Evolutionary conservation across 352 stramenopile genomes (phyloP), one percentile per base, ranked within the genome.

Genomic region (Globisporangium solare): DNA sequence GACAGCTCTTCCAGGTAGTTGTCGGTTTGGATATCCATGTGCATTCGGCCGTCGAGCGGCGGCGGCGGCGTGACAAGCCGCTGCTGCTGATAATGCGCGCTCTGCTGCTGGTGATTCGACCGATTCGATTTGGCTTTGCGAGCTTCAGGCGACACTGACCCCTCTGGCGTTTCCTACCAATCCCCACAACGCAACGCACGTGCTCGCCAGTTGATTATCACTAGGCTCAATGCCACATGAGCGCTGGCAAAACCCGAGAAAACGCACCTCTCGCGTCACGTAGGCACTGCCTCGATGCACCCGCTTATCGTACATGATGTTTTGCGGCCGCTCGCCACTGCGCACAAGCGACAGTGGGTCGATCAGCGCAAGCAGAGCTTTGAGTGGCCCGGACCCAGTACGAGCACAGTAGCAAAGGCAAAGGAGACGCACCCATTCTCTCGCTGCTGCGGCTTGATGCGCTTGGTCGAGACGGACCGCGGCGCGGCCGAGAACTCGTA

Each of bases 1-100:
- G 83, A 93, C 40, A 98, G 83, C 58, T 98, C 93, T 56, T 98
- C 94, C 1, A 98, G 73, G 68, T 96, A 98, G 49, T 88, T 96
- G 58, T 98, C 94, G 1, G 94, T 98, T 70, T 98, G 94, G 35
- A 96, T 92, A 58, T 97, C 86, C 78, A 97, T 97, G 73, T 98
- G 94, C 48, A 70, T 63, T 17, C 94, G 73, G 0, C 92, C 89
- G 17, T 88, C 71, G 22, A 98, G 70, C 13, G 94, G 81, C 10
- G 88, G 81, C 10, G 88, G 88, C 17, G 90, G 92, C n/a, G 91
- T 98, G 7, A 40, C 24, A 0, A 86, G 76, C 7, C 81, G 71
- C 39, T 81, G 66, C 21, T 76, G 69, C 22, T 63, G 48, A n/a
- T 63, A 50, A 3, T 54, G 37, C 4, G 35, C 3, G 27, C 10